A percentile compares a stretch with the other conserved stretches of the same genome.
Evolutionary conservation across 2,329 filamentous ascomycete genomes (phyloP).

Genomic region (Neofusicoccum cordaticola): DNA sequence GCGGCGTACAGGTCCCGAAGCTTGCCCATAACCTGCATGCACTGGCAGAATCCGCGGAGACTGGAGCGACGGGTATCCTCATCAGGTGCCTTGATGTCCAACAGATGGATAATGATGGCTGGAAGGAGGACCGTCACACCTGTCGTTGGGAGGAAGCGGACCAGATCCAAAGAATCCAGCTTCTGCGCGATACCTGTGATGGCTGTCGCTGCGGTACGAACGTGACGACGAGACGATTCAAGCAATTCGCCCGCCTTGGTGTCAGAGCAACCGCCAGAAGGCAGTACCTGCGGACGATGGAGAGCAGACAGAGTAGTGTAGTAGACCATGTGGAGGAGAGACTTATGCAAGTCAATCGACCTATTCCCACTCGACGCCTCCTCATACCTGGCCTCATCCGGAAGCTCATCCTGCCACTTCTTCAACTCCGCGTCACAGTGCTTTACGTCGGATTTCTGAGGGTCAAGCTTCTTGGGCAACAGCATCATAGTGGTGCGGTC

Average conservation of each 20-base stretch:
- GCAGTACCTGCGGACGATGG: conserved; percentile 86
- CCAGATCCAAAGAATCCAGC: conserved; percentile 69
- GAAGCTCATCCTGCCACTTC: conserved; percentile 72
- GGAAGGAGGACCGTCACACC: conserved; percentile 88
- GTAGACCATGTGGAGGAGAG: conserved; percentile 90
- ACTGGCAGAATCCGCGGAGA: conserved; percentile 79
- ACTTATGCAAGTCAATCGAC: conserved; percentile 69
- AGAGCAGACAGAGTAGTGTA: conserved; percentile 87
- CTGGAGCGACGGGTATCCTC: conserved; percentile 69
- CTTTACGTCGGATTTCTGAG: conserved; percentile 77
- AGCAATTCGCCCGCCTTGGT: conserved; percentile 65
- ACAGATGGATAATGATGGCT: conserved; percentile 88
- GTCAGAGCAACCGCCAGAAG: conserved; percentile 53
- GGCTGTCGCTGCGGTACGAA: conserved; percentile 77
- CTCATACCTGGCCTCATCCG: conserved; percentile 67
- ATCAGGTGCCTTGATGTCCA: conserved; percentile 84
- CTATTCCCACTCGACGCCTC: conserved; percentile 60
- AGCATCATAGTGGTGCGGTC: conserved; percentile 81
- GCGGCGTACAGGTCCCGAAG: conserved; percentile 87
- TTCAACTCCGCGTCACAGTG: conserved; percentile 76
- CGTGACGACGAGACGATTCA: conserved; percentile 77
- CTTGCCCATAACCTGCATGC: conserved; percentile 87
- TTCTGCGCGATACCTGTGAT: conserved; percentile 82
- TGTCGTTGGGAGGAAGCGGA: conserved; percentile 79
- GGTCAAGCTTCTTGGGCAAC: conserved; percentile 80